Evolutionary conservation across 2,329 filamentous ascomycete genomes (phyloP).

Genomic region (Fusarium veterinarium): DNA sequence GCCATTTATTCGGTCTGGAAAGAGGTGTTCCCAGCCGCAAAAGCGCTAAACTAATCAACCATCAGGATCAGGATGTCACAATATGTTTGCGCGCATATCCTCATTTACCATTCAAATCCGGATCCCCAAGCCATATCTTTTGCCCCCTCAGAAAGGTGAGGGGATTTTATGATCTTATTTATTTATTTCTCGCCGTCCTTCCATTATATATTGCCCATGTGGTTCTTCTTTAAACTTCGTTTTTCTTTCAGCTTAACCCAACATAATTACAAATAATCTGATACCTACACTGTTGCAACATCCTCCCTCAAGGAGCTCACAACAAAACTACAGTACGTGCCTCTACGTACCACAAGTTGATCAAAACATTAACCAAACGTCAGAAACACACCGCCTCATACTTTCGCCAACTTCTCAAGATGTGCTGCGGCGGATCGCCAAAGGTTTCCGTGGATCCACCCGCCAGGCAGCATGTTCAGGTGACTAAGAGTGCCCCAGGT

Average conservation of each 20-base stretch:
- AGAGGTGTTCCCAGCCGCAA: neutral
- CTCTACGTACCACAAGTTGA: accelerated
- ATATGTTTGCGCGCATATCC: neutral
- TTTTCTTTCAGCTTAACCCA: accelerated
- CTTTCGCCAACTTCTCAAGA: neutral
- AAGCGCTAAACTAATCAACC: neutral
- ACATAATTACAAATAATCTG: neutral
- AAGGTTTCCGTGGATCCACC: neutral
- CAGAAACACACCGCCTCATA: neutral
- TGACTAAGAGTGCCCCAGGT: neutral
- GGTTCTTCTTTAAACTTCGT: accelerated
- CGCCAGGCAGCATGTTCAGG: accelerated
- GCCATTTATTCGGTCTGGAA: neutral
- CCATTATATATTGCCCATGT: neutral
- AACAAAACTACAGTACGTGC: accelerated
- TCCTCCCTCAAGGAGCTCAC: accelerated
- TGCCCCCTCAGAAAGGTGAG: too few species aligned
- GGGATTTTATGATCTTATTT: accelerated
- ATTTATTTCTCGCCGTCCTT: too few species aligned
- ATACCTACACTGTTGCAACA: too few species aligned
- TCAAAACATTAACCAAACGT: neutral
- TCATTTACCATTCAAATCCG: neutral
- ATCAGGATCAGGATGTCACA: accelerated
- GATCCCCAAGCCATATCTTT: too few species aligned
- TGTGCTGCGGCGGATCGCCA: neutral